Conservation (phyloP, 768 basidiomycete species). For the Russula ochroleuca region DNA sequence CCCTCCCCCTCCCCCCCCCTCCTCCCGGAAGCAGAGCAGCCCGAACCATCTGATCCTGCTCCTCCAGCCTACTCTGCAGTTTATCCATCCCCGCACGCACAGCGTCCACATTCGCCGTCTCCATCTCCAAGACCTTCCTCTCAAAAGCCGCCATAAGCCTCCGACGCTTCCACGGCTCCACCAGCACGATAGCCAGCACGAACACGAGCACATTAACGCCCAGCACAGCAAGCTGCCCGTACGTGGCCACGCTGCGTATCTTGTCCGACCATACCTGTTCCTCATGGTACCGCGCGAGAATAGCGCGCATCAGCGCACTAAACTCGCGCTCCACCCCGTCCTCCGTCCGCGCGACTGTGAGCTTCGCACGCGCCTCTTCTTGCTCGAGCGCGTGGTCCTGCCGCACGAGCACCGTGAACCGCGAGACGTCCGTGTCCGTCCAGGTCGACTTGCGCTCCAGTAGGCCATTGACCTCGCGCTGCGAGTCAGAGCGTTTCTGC, state of each 20-base stretch:
- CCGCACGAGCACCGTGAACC: constrained; percentile 87
- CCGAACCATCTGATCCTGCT: constrained; percentile 14
- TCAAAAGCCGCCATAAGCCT: constrained; percentile 87
- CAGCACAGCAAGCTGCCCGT: constrained; percentile 81
- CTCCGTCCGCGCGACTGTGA: constrained; percentile 63
- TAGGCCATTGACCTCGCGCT: constrained; percentile 94
- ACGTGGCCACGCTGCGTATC: constrained; percentile 91
- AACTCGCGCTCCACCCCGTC: constrained; percentile 83
- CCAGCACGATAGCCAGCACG: constrained; percentile 79
- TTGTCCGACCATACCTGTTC: constrained; percentile 99
- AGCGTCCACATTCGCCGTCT: constrained; percentile 38
- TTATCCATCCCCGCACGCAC: constrained; percentile 9
- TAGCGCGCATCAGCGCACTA: constrained; percentile 79
- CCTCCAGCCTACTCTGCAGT: constrained; percentile 18
- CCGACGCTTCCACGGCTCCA: constrained; percentile 95
- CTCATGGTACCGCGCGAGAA: constrained; percentile 92
- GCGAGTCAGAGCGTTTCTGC: constrained; percentile 73
- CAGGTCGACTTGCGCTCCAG: constrained; percentile 91
- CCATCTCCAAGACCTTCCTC: constrained; percentile 59
- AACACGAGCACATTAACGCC: constrained; percentile 89
- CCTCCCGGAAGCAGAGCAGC: background rate
- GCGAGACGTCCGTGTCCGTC: constrained; percentile 80
- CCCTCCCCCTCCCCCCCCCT: background rate
- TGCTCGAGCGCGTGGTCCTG: constrained; percentile 86
- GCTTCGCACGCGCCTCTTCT: constrained; percentile 67